Percentiles rank a stretch among this genome's conserved stretches.
phyloP scores from a whole-genome alignment of 1,139 yeast genomes.

The Lodderomyces pseudojiufengensis region DNA sequence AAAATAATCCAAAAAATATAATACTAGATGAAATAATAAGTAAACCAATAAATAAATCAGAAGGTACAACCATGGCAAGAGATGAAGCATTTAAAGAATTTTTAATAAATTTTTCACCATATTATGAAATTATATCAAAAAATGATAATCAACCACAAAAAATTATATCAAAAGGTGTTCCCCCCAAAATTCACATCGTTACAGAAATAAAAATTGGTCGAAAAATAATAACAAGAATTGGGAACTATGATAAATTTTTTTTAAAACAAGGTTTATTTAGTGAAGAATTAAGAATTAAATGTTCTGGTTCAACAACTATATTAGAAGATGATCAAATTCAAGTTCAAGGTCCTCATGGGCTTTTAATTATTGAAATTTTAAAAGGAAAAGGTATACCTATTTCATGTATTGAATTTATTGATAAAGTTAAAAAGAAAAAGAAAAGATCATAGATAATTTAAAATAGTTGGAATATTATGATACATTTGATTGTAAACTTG shows the following conservation, averaged over 20 bases:
- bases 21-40: constrained; percentile 47
- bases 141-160: constrained; percentile 30
- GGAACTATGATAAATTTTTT: constrained; percentile 64
- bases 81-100: constrained; percentile 52
- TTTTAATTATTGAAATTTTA: constrained; percentile 54
- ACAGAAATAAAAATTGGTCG: constrained; percentile 82
- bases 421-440: constrained; percentile 58
- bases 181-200: constrained; percentile 63
- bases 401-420: constrained; percentile 63
- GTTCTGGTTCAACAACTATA: constrained; percentile 87
- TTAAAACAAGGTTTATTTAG: constrained; percentile 66
- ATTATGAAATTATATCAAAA: constrained; percentile 43
- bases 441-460: constrained; percentile 22
- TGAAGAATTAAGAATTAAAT: constrained; percentile 65
- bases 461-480: background rate
- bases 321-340: constrained; percentile 43
- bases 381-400: constrained; percentile 64
- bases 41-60: constrained; percentile 22
- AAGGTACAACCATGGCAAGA: constrained; percentile 30
- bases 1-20: constrained; percentile 47
- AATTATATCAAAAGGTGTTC: constrained; percentile 48
- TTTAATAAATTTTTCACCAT: constrained; percentile 51
- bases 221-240: constrained; percentile 70
- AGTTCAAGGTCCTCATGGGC: constrained; percentile 89
- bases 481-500: too few species aligned